Conservation (phyloP, 345 rosid genomes). For the Mangifera indica region DNA sequence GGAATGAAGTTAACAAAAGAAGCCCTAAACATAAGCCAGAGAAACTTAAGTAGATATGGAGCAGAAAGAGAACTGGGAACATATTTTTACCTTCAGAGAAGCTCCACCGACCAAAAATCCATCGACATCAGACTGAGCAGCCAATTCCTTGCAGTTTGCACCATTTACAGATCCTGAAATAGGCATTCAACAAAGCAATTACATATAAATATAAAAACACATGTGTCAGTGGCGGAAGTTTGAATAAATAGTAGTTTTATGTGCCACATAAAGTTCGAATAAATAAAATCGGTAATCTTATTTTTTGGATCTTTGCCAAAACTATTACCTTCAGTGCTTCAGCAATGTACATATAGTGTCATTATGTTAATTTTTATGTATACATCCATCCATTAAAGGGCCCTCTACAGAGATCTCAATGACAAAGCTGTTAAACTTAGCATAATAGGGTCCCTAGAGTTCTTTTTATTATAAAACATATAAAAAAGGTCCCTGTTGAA, state of each 20-base stretch:
- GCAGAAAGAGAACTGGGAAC: not conserved
- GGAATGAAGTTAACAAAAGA: not conserved
- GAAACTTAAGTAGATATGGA: not conserved
- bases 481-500: not conserved
- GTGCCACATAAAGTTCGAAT: not conserved
- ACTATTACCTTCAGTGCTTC: too few relatives aligned
- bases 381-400: not conserved
- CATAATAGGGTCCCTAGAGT: not conserved
- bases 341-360: too few relatives aligned
- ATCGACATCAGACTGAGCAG: too few relatives aligned
- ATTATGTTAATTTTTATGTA: too few relatives aligned
- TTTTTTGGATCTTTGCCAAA: not conserved
- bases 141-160: too few relatives aligned
- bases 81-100: constrained; percentile 37
- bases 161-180: too few relatives aligned
- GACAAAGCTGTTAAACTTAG: too few relatives aligned
- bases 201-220: not conserved
- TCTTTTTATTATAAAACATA: not conserved
- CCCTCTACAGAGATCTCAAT: not conserved
- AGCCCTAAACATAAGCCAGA: not conserved
- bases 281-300: too few relatives aligned
- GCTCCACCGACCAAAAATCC: too few relatives aligned
- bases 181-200: not conserved
- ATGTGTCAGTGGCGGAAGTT: not conserved
- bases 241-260: not conserved